Conservation (phyloP, 1,139 yeast species). For the Magnusiomyces fungicola region DNA sequence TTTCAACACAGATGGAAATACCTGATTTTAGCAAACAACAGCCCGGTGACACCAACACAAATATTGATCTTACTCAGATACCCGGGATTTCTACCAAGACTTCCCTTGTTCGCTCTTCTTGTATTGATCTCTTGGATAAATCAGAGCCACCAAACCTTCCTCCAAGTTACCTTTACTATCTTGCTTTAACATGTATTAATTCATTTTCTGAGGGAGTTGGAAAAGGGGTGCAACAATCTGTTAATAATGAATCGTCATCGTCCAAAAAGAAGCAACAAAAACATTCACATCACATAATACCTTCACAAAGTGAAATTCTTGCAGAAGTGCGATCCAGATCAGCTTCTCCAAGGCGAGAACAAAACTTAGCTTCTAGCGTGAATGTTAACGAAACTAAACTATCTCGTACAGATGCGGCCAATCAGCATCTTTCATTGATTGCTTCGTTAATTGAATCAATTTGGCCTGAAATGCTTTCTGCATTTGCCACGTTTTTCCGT, state of each 20-base stretch:
- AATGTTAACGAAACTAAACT: too few species aligned
- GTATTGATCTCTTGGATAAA: slow-evolving; percentile 73
- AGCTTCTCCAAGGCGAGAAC: neutral
- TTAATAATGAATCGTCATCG: slow-evolving; percentile 13
- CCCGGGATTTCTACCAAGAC: slow-evolving; percentile 24
- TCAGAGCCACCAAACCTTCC: slow-evolving; percentile 60
- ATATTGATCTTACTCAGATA: slow-evolving; percentile 10
- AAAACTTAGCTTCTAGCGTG: neutral
- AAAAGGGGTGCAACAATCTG: slow-evolving; percentile 39
- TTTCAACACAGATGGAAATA: slow-evolving; percentile 18
- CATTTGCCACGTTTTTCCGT: slow-evolving; percentile 50
- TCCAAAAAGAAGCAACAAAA: slow-evolving; percentile 5
- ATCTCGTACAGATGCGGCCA: neutral
- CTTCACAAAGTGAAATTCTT: slow-evolving; percentile 7
- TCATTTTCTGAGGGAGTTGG: slow-evolving; percentile 66
- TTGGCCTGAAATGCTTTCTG: slow-evolving; percentile 42
- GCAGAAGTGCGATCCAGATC: slow-evolving; percentile 7
- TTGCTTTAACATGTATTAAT: slow-evolving; percentile 49
- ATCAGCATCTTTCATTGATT: slow-evolving; percentile 32
- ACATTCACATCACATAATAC: neutral
- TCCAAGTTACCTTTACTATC: slow-evolving; percentile 51
- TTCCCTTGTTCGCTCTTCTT: slow-evolving; percentile 45
- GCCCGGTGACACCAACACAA: neutral
- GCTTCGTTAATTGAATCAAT: slow-evolving; percentile 26
- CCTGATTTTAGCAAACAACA: slow-evolving; percentile 4